A percentile compares a stretch with the other conserved stretches of the same genome.
Evolutionary conservation across 2,329 filamentous ascomycete genomes (phyloP).

Genomic region (Neofusicoccum laricinum): DNA sequence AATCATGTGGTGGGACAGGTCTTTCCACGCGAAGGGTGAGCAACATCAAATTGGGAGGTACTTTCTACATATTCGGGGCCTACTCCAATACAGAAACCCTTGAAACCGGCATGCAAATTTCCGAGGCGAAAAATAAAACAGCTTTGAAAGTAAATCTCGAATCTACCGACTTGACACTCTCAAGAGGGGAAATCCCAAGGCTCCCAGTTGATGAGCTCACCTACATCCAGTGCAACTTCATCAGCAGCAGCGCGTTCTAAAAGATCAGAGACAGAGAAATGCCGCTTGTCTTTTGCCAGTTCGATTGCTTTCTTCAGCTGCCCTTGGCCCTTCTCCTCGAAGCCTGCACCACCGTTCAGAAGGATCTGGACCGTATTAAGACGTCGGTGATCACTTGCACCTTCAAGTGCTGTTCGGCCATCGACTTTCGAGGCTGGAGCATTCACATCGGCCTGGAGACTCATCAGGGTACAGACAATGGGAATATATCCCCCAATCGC

Average conservation of each 20-base stretch:
- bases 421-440: neutral
- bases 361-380: neutral
- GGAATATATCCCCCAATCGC: neutral
- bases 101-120: too few relatives aligned
- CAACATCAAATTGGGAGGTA: too few relatives aligned
- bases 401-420: neutral
- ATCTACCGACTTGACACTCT: too few relatives aligned
- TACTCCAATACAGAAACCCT: too few relatives aligned
- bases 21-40: too few relatives aligned
- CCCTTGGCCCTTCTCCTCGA: neutral
- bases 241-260: neutral
- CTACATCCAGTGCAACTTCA: neutral
- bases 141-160: too few relatives aligned
- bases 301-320: neutral
- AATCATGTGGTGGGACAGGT: too few relatives aligned
- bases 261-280: neutral
- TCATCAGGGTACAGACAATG: neutral
- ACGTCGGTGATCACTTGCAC: neutral
- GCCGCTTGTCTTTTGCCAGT: neutral
- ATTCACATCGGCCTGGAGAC: neutral
- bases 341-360: neutral
- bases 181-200: too few relatives aligned
- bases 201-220: neutral
- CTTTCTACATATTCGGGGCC: too few relatives aligned
- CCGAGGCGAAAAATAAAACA: too few relatives aligned